Conservation (phyloP, 208 protist species). For the Acanthamoeba quina region DNA sequence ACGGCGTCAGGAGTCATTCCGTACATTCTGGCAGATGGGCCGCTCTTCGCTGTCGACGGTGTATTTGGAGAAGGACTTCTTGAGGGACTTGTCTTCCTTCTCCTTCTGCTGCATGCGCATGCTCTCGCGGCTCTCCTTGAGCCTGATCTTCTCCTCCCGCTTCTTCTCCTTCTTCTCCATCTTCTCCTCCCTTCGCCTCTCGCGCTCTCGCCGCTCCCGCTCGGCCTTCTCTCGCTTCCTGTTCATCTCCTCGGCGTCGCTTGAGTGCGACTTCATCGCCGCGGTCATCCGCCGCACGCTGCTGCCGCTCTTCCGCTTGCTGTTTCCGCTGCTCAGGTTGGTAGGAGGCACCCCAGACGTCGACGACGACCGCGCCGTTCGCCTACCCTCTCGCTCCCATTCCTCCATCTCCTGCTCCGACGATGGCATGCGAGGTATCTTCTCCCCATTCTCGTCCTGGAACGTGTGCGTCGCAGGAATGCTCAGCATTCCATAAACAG, state of each 20-base stretch:
- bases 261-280: conserved; percentile 49
- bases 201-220: neutral
- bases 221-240: conserved; percentile 32
- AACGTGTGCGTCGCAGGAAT: neutral
- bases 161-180: conserved; percentile 59
- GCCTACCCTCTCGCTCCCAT: conserved; percentile 24
- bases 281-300: neutral
- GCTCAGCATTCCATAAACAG: neutral
- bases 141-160: conserved; percentile 34
- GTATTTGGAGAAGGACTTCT: conserved; percentile 56
- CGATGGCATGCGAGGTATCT: neutral
- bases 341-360: neutral
- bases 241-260: conserved; percentile 1
- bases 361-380: neutral
- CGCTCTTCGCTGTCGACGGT: conserved; percentile 46
- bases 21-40: conserved; percentile 30
- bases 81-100: conserved; percentile 25
- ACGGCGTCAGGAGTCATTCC: neutral
- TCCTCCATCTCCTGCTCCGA: conserved; percentile 49
- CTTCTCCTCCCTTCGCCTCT: conserved; percentile 33
- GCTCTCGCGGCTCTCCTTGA: conserved; percentile 69
- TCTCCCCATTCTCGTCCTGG: neutral
- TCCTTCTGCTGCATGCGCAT: conserved; percentile 8
- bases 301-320: conserved; percentile 17
- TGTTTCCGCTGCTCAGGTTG: neutral